These are phyloP conservation scores for Barnettozyma sucrosica DNA, from an alignment of 805 yeast species.

Conservation along the genomic window DNA sequence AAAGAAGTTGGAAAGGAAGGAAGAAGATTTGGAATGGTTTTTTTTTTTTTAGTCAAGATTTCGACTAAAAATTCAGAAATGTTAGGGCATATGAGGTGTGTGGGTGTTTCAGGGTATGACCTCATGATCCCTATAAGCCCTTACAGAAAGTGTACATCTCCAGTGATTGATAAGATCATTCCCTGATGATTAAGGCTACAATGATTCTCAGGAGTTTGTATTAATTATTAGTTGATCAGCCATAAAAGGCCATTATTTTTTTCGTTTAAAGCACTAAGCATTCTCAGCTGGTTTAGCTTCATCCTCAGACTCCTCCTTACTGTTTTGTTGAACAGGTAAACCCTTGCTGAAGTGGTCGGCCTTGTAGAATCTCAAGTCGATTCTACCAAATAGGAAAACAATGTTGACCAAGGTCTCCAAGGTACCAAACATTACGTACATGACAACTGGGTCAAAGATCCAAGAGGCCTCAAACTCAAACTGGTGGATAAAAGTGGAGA, in stretches of 20 bases:
- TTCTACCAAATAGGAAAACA: slow-evolving; percentile 55
- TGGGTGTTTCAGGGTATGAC: not conserved
- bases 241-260: not conserved
- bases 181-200: too few species aligned
- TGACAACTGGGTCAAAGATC: slow-evolving; percentile 50
- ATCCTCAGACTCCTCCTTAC: not conserved
- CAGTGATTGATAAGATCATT: too few species aligned
- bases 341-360: slow-evolving; percentile 44
- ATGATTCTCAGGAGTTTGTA: not conserved
- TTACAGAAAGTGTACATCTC: too few species aligned
- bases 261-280: not conserved
- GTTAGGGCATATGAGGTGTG: not conserved
- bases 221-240: not conserved
- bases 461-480: slow-evolving; percentile 32
- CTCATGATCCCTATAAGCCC: too few species aligned
- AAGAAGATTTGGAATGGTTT: not conserved
- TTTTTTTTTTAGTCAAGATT: not conserved
- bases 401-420: slow-evolving; percentile 55
- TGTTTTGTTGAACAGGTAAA: not conserved
- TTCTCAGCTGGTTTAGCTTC: not conserved
- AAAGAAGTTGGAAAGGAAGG: not conserved
- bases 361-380: slow-evolving; percentile 74
- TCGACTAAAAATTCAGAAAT: not conserved
- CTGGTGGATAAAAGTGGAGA: slow-evolving; percentile 37
- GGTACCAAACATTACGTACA: slow-evolving; percentile 66